A percentile compares a stretch with the other conserved stretches of the same genome.
Conservation (phyloP, 345 rosid species). For the Kandelia obovata region DNA sequence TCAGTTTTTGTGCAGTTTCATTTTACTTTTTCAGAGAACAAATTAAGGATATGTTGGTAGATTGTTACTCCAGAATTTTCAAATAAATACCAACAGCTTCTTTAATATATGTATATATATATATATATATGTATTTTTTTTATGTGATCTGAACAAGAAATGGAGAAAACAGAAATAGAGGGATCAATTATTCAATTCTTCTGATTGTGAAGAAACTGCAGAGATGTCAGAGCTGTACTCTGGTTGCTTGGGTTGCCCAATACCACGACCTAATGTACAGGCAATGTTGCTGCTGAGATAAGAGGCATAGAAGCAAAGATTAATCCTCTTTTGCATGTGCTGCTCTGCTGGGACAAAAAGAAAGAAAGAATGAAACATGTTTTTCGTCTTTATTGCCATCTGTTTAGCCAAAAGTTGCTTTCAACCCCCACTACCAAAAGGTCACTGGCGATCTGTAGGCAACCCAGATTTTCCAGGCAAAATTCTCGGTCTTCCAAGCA, state of each 20-base stretch:
- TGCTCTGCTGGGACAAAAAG: slow-evolving; percentile 26
- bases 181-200: not conserved
- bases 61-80: no score
- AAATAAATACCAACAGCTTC: not conserved
- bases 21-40: not conserved
- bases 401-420: slow-evolving; percentile 21
- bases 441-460: not conserved
- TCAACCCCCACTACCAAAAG: slow-evolving; percentile 28
- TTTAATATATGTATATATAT: not conserved
- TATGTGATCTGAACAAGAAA: not conserved
- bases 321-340: slow-evolving; percentile 9
- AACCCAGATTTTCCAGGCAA: not conserved
- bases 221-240: not conserved
- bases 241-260: not conserved
- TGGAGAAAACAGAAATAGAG: not conserved
- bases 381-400: slow-evolving; percentile 15
- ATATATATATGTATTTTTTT: not conserved
- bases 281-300: not conserved
- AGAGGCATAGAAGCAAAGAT: slow-evolving; percentile 12
- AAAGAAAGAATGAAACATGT: slow-evolving; percentile 20
- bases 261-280: not conserved
- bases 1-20: not conserved
- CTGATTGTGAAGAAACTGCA: not conserved
- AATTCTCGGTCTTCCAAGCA: not conserved
- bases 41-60: no score